A percentile compares a stretch with the other conserved stretches of the same genome.
phyloP scores from a whole-genome alignment of 2,329 filamentous ascomycete genomes.

The Curvularia spicifera region DNA sequence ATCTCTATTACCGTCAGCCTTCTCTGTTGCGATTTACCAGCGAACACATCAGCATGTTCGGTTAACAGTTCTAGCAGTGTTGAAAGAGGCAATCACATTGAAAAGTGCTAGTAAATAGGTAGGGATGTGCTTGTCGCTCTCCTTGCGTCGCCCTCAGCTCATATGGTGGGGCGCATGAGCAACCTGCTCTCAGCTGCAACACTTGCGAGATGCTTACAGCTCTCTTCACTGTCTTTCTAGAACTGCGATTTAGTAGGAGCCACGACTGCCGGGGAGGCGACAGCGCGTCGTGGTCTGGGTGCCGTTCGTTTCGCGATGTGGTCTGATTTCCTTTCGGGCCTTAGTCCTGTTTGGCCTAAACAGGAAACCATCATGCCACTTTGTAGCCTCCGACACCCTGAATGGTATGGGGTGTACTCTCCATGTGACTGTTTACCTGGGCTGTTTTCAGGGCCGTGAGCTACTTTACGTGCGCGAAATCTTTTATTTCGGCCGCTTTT shows the following conservation, averaged over 20 bases:
- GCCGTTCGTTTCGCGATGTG: slow-evolving; percentile 29
- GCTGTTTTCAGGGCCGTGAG: slow-evolving; percentile 5
- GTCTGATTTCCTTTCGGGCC: slow-evolving; percentile 28
- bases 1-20: no score
- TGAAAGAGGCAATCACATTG: no score
- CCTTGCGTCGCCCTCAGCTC: no score
- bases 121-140: no score
- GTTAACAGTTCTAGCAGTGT: no score
- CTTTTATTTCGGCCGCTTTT: not conserved
- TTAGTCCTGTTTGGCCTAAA: slow-evolving; percentile 25
- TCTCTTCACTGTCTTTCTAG: not conserved
- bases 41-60: no score
- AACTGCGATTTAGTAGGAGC: not conserved
- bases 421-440: slow-evolving; percentile 15
- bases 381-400: slow-evolving; percentile 10
- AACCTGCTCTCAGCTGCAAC: not conserved
- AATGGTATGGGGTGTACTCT: not conserved
- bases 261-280: slow-evolving; percentile 4
- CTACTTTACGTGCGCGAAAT: not conserved
- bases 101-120: no score
- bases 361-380: slow-evolving; percentile 32
- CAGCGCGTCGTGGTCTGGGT: slow-evolving; percentile 3
- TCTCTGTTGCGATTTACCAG: no score
- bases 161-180: no score
- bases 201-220: not conserved